Evolutionary conservation across 495 filamentous ascomycete species (phyloP).

Genomic region (Penicillium bialowiezense): DNA sequence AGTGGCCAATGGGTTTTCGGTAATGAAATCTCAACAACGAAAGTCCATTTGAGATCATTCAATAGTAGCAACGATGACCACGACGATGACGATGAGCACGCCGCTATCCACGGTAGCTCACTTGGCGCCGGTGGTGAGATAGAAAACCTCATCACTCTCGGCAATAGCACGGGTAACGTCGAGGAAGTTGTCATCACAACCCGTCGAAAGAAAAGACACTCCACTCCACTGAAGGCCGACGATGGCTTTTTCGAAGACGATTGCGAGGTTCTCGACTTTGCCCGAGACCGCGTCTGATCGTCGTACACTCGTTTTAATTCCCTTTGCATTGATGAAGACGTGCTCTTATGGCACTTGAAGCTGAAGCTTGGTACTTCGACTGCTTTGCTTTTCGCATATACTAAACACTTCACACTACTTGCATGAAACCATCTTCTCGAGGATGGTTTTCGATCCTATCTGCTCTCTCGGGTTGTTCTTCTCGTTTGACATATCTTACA

Average conservation of each 20-base stretch:
- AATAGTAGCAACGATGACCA: conserved; percentile 48
- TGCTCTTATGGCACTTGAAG: conserved; percentile 16
- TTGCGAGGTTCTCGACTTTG: conserved; percentile 90
- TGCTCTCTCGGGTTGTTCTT: conserved; percentile 11
- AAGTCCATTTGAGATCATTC: conserved; percentile 57
- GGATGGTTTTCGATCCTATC: conserved; percentile 3
- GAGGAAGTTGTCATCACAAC: conserved; percentile 82
- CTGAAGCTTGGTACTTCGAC: conserved; percentile 16
- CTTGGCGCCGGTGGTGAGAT: conserved; percentile 41
- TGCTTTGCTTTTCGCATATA: conserved; percentile 8
- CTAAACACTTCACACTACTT: conserved; percentile 22
- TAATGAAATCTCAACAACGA: conserved; percentile 55
- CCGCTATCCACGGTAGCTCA: conserved; percentile 34
- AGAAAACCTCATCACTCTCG: conserved; percentile 50
- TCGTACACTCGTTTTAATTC: conserved; percentile 4
- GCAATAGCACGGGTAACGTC: conserved; percentile 62
- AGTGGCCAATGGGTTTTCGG: conserved; percentile 69
- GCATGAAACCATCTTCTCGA: conserved; percentile 17
- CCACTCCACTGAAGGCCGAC: conserved; percentile 48
- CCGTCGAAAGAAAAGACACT: conserved; percentile 57
- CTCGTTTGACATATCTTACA: conserved; percentile 16
- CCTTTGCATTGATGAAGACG: conserved; percentile 20
- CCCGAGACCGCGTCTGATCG: conserved; percentile 72
- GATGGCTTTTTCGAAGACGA: conserved; percentile 95
- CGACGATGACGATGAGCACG: conserved; percentile 45